These are phyloP conservation scores for Gaeumannomyces tritici DNA, from an alignment of 2,329 filamentous ascomycete genomes.

Conservation along the genomic window DNA sequence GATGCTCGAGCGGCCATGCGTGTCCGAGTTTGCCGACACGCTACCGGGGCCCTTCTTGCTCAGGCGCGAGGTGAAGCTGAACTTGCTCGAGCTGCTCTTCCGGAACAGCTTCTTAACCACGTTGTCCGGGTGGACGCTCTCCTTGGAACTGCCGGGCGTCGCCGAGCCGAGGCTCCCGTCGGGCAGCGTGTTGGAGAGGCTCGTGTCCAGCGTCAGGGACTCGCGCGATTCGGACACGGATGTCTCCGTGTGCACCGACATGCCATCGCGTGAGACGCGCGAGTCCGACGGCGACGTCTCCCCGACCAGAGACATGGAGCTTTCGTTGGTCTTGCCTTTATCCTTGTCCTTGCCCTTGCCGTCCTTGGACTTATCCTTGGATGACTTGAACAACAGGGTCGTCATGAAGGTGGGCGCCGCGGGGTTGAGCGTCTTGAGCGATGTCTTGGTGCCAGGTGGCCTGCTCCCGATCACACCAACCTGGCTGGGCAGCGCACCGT, in stretches of 20 bases:
- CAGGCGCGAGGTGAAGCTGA: slow-evolving; percentile 48
- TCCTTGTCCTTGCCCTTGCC: slow-evolving; percentile 27
- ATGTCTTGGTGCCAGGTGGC: slow-evolving; percentile 41
- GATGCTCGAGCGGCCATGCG: slow-evolving; percentile 47
- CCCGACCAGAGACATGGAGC: slow-evolving; percentile 31
- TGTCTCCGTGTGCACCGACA: slow-evolving; percentile 47
- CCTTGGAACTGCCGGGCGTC: slow-evolving; percentile 24
- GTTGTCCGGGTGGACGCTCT: slow-evolving; percentile 31
- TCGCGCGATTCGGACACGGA: slow-evolving; percentile 53
- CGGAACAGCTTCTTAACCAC: slow-evolving; percentile 56
- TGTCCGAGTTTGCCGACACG: slow-evolving; percentile 40
- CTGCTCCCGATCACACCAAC: slow-evolving; percentile 73
- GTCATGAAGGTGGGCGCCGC: slow-evolving; percentile 81
- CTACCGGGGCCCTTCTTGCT: slow-evolving; percentile 43
- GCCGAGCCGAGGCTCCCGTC: slow-evolving; percentile 40
- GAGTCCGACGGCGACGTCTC: slow-evolving; percentile 36
- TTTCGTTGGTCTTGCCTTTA: slow-evolving; percentile 25
- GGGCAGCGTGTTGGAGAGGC: slow-evolving; percentile 46
- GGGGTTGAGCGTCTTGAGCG: slow-evolving; percentile 65
- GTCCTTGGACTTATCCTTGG: slow-evolving; percentile 26
- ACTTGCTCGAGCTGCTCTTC: slow-evolving; percentile 58
- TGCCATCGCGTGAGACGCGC: slow-evolving; percentile 45
- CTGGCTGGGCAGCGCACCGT: slow-evolving; percentile 43
- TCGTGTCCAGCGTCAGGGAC: slow-evolving; percentile 44
- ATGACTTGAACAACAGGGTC: slow-evolving; percentile 50